Conservation (phyloP, 1,284 basidiomycete genomes). For the Ganoderma multipileum region DNA sequence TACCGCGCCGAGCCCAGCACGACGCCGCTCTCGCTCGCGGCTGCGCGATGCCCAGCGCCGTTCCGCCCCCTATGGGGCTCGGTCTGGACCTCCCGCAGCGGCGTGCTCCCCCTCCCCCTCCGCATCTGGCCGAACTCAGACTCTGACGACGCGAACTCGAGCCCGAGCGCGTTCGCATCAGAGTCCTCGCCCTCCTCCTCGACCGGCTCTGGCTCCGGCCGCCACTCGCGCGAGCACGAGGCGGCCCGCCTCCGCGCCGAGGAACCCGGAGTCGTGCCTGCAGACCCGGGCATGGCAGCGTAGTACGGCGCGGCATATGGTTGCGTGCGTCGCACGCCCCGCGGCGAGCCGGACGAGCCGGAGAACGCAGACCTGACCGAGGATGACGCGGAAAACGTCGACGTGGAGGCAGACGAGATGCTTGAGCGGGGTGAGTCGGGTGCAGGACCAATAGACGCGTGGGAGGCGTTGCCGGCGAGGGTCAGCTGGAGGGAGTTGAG, state of each 20-base stretch:
- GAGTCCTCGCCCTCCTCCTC: slow-evolving; percentile 25
- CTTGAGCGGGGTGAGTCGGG: slow-evolving; percentile 28
- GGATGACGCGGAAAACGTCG: slow-evolving; percentile 22
- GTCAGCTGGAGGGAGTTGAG: slow-evolving; percentile 22
- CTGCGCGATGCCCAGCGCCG: slow-evolving; percentile 12
- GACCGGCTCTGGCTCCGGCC: slow-evolving; percentile 26
- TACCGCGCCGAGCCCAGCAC: background rate
- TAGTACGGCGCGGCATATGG: slow-evolving; percentile 52
- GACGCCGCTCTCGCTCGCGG: slow-evolving; percentile 24
- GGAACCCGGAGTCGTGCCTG: background rate
- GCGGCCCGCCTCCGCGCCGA: slow-evolving; percentile 13
- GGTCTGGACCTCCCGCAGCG: slow-evolving; percentile 10
- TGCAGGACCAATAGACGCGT: background rate
- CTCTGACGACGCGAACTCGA: slow-evolving; percentile 10
- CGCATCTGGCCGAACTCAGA: slow-evolving; percentile 5
- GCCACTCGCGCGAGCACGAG: slow-evolving; percentile 16
- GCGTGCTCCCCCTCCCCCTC: background rate
- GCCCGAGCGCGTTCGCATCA: slow-evolving; percentile 17
- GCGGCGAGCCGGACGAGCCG: slow-evolving; percentile 18
- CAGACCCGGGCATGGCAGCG: slow-evolving; percentile 41
- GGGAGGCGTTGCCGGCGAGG: slow-evolving; percentile 6
- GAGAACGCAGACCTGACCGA: slow-evolving; percentile 20
- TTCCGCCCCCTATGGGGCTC: slow-evolving; percentile 6
- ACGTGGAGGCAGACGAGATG: slow-evolving; percentile 24
- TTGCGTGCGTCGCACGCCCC: slow-evolving; percentile 43